Evolutionary conservation across 1,284 basidiomycete genomes (phyloP).

Genomic region (Vanrija sp.): DNA sequence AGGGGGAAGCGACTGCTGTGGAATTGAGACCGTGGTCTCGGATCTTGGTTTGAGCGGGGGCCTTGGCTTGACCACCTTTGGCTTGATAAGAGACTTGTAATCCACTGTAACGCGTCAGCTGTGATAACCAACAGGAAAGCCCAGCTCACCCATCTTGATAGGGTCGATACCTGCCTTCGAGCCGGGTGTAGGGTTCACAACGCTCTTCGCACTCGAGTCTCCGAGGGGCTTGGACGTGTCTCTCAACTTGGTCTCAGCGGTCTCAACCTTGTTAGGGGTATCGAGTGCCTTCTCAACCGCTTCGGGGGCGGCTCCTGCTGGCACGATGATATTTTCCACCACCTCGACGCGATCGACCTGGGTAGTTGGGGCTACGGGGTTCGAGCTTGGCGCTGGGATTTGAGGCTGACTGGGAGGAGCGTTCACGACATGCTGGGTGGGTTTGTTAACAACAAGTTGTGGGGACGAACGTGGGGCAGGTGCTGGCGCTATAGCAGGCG

Average conservation of each 20-base stretch:
- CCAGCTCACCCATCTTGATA: slow-evolving; percentile 2
- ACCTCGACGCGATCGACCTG: too few relatives aligned
- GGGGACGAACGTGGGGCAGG: not conserved
- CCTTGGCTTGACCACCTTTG: too few relatives aligned
- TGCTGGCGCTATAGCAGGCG: not conserved
- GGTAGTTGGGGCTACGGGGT: not conserved
- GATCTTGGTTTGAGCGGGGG: not conserved
- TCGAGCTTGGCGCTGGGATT: not conserved
- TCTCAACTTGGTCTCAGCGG: too few relatives aligned
- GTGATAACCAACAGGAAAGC: too few relatives aligned
- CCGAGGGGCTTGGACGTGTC: not conserved
- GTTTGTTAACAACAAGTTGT: slow-evolving; percentile 1
- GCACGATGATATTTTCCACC: too few relatives aligned
- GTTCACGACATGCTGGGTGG: not conserved
- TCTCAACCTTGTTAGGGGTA: too few relatives aligned
- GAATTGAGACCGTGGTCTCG: not conserved
- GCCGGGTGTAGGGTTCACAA: too few relatives aligned
- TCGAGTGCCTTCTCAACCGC: too few relatives aligned
- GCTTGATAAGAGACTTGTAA: not conserved
- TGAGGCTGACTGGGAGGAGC: too few relatives aligned
- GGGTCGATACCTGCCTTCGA: not conserved
- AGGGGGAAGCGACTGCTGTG: not conserved
- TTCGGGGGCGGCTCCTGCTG: too few relatives aligned
- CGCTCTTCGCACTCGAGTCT: not conserved
- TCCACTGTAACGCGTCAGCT: slow-evolving; percentile 1